Conservation (phyloP, 179 eudicot genomes). For the Corrigiola litoralis region DNA sequence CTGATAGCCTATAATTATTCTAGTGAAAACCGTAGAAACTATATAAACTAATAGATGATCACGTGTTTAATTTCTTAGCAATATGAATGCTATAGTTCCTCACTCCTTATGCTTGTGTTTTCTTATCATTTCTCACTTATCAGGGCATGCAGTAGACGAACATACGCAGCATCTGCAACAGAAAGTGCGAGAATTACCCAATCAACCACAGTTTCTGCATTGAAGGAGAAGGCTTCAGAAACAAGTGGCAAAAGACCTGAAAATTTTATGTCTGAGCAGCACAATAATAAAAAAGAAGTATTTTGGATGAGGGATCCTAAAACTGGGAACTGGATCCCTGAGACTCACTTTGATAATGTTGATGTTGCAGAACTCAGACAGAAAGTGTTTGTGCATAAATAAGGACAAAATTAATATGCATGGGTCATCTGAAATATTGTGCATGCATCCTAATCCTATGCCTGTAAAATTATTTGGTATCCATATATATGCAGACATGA, state of each 20-base stretch:
- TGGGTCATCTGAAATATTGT: no score
- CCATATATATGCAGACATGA: no score
- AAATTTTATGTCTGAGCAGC: neutral
- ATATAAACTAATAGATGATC: no score
- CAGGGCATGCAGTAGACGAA: neutral
- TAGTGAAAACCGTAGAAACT: no score
- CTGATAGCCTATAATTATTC: no score
- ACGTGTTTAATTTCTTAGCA: neutral
- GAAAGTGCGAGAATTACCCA: neutral
- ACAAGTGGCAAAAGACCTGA: neutral
- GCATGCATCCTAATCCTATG: no score
- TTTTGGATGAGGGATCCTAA: constrained; percentile 30
- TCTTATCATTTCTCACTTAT: no score
- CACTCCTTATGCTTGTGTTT: neutral
- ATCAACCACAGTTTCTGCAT: neutral
- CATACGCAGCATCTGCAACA: constrained; percentile 7
- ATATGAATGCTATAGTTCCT: neutral
- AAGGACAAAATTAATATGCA: neutral
- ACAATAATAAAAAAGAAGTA: neutral
- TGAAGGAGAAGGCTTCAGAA: neutral
- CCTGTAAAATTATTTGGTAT: no score
- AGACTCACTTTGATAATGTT: constrained; percentile 18
- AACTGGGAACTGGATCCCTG: constrained; percentile 28
- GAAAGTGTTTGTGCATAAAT: neutral
- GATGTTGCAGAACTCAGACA: constrained; percentile 15